phyloP scores from a whole-genome alignment of 1,284 basidiomycete genomes.

The Somion occarium region DNA sequence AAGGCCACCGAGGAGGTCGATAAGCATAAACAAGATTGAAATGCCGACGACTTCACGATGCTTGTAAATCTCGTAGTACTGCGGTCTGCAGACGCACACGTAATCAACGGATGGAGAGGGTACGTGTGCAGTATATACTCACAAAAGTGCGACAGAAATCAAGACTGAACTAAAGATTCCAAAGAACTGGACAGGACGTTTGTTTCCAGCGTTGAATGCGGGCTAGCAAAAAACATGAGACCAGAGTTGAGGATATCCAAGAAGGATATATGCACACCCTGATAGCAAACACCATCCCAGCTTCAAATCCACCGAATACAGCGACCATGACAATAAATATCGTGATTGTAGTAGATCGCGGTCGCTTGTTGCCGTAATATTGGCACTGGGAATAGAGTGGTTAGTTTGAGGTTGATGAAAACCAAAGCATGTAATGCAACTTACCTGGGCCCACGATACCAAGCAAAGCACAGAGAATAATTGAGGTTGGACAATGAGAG shows the following conservation, averaged over 20 bases:
- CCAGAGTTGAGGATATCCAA: not conserved
- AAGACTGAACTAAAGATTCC: constrained; percentile 62
- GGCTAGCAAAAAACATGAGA: constrained; percentile 32
- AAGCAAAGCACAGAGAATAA: constrained; percentile 60
- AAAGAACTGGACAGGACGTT: constrained; percentile 51
- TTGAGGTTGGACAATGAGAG: constrained; percentile 74
- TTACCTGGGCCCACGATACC: constrained; percentile 62
- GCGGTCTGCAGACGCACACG: constrained; percentile 30
- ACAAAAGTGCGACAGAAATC: constrained; percentile 59
- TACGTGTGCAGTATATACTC: constrained; percentile 17
- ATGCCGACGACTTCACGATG: constrained; percentile 71
- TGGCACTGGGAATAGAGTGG: constrained; percentile 47
- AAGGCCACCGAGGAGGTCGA: constrained; percentile 71
- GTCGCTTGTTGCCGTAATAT: constrained; percentile 47
- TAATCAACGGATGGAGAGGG: not conserved
- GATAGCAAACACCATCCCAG: constrained; percentile 55
- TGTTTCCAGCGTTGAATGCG: constrained; percentile 40
- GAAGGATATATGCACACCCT: constrained; percentile 30
- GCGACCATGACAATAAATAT: constrained; percentile 33
- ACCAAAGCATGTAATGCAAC: too few species aligned
- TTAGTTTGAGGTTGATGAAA: constrained; percentile 10
- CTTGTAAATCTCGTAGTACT: constrained; percentile 69
- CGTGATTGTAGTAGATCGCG: constrained; percentile 25
- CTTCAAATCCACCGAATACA: constrained; percentile 54
- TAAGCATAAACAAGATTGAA: constrained; percentile 62